Conservation (phyloP, 306 rosid species). For the Cicer yamashitae region DNA sequence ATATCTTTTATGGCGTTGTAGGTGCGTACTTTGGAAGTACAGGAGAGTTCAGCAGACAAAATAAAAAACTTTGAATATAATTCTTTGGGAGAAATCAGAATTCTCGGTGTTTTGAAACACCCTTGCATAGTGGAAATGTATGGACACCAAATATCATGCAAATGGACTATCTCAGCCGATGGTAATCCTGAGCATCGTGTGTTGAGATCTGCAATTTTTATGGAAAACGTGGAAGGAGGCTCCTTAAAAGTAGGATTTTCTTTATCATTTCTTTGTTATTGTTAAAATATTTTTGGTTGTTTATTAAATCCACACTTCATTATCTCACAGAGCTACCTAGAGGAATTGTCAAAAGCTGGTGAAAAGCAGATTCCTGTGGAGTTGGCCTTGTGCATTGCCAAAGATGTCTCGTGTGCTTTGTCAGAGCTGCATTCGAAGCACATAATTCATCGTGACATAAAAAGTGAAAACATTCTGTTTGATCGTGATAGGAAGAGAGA, state of each 20-base stretch:
- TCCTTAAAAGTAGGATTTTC: constrained; percentile 73
- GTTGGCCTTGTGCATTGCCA: constrained; percentile 72
- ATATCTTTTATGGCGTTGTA: constrained; percentile 54
- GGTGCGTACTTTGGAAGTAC: constrained; percentile 73
- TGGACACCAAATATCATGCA: constrained; percentile 83
- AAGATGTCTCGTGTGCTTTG: constrained; percentile 85
- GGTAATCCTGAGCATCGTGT: constrained; percentile 65
- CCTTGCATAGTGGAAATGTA: constrained; percentile 91
- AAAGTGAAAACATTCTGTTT: constrained; percentile 87
- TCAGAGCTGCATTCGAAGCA: constrained; percentile 85
- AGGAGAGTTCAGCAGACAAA: constrained; percentile 62
- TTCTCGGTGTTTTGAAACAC: constrained; percentile 80
- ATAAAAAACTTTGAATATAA: constrained; percentile 75
- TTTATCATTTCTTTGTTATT: constrained; percentile 23
- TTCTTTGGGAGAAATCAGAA: constrained; percentile 93
- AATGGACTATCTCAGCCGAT: constrained; percentile 78
- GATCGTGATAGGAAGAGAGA: constrained; percentile 74
- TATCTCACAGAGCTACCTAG: constrained; percentile 67
- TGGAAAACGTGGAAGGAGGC: constrained; percentile 88
- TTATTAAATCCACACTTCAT: constrained; percentile 23
- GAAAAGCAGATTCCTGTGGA: constrained; percentile 73
- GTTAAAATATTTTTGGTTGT: background rate
- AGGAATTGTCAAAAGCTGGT: constrained; percentile 70
- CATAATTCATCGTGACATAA: constrained; percentile 92
- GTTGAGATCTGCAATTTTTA: constrained; percentile 76